Evolutionary conservation across 768 basidiomycete genomes (phyloP), one percentile per base, ranked within the genome.

Genomic region (Rhizopogon vulgaris): DNA sequence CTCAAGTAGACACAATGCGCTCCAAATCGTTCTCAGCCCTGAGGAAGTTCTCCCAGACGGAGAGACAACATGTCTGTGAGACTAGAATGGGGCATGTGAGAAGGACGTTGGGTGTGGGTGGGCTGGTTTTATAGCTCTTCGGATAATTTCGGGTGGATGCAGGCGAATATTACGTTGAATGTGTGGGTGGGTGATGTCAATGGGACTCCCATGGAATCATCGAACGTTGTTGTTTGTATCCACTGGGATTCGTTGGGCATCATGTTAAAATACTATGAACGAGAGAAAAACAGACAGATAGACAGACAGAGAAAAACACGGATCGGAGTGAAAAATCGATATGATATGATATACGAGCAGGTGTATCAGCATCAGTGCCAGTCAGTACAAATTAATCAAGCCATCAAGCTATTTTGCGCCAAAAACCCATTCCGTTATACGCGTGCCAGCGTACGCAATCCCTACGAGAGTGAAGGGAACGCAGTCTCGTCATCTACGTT

Each of bases 401-500:
- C 18, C 32, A 24, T 46, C 45, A 18, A 45, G 28, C 11, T 18
- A 53, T 53, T 41, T 40, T 41, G 52, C 49, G 22, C 47, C 47
- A 36, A 38, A 28, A 48, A 41, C 40, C 49, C 49, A 51, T 30
- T 41, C 40, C 22, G 40, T 52, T 15, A 17, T 51, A 17, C 49
- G 41, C 9, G 25, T 28, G 25, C 49, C 27, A 32, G 15, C 42
- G 25, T 18, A 22, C 25, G 38, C 9, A 54, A 58, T 56, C 22
- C 39, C 52, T 68, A 79, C 55, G 87, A 78, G 58, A 96, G 79
- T 58, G 93, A 90, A 41, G 93, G 93, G 84, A 96, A 96, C 54
- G 90, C 92, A 25, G 72, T 73, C 70, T 90, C 76, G 69, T 96
- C 93, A 62, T 84, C 84, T 57, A 94, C 87, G 65, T 86, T 78